Evolutionary conservation across 2,329 filamentous ascomycete genomes (phyloP), one percentile per base, ranked within the genome.

Genomic region (Aspergillus tamarii): DNA sequence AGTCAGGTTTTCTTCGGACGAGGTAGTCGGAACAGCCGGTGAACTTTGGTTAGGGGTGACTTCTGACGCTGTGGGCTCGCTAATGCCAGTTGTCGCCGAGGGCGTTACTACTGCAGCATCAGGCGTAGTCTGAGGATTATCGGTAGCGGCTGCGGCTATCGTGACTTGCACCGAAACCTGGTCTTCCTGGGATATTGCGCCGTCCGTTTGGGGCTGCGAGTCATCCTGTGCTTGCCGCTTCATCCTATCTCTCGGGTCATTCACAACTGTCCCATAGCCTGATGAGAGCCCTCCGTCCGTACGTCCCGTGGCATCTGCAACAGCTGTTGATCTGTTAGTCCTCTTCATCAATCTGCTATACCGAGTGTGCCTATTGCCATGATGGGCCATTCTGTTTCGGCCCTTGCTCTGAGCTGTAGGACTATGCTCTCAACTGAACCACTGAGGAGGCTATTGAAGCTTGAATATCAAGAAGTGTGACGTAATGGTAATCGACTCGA

Each of bases 311-410:
- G 36, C 50, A n/a, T 52, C 46, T 19, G 59, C 26, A 26, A 45
- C 56, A n/a, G 45, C 59, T 16, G 45, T 48, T 16, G 59, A 59
- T 39, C 61, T 59, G 16, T 61, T 55, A 45, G 48, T 63, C 39
- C 53, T 67, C 41, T 57, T 64, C 64, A 67, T 56, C 50, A 62
- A 48, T 46, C 62, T 66, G 36, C 48, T 65, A 28, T 60, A 63
- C 41, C 66, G 66, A 30, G 54, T 48, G 50, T 66, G 64, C 56
- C 63, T 62, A 26, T 30, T 64, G 56, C 64, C 67, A 66, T 67
- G 66, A 64, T 69, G 66, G 55, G 64, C 64, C 67, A 69, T 69
- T 41, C 60, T 65, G 60, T 19, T 30, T 21, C 28, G 58, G 45
- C 30, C 48, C 48, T 28, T 41, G 58, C 36, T n/a, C 39, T 26